These are phyloP conservation scores for Goffeauzyma gilvescens DNA, from an alignment of 768 basidiomycete genomes.

Conservation along the genomic window DNA sequence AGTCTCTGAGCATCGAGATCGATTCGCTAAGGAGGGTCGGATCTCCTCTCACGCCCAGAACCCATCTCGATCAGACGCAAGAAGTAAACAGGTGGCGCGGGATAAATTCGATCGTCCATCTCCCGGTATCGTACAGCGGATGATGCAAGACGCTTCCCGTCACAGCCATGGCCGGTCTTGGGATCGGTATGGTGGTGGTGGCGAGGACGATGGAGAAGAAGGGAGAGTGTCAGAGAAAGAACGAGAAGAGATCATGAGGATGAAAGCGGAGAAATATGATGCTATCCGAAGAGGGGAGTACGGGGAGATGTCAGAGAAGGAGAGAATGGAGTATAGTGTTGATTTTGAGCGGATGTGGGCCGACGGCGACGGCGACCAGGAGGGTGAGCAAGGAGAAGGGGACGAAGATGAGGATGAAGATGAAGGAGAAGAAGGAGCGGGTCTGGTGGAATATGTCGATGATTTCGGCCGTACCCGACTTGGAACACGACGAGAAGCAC, in stretches of 20 bases:
- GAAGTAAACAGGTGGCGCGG: too few species aligned
- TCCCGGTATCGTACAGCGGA: constrained; percentile 25
- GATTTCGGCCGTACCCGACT: constrained; percentile 27
- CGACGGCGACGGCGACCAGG: constrained; percentile 14
- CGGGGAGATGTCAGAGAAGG: constrained; percentile 21
- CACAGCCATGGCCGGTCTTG: too few species aligned
- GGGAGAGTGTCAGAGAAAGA: constrained; percentile 20
- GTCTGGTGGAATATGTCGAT: constrained; percentile 26
- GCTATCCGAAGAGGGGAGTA: constrained; percentile 21
- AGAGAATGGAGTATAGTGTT: constrained; percentile 23
- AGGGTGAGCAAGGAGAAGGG: not conserved
- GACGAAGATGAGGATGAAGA: constrained; percentile 5
- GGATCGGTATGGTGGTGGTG: too few species aligned
- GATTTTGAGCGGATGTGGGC: constrained; percentile 27
- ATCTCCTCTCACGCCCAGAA: not conserved
- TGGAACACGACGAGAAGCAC: constrained; percentile 24
- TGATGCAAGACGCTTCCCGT: constrained; percentile 28
- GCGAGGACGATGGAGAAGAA: constrained; percentile 20
- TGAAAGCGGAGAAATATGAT: constrained; percentile 29
- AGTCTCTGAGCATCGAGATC: constrained; percentile 25
- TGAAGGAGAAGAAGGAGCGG: constrained; percentile 7
- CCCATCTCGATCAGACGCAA: not conserved
- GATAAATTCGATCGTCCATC: constrained; percentile 28
- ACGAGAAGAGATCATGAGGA: constrained; percentile 19
- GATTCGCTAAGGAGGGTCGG: constrained; percentile 25